phyloP scores from a whole-genome alignment of 441 rosid species.

The Jatropha multifida region DNA sequence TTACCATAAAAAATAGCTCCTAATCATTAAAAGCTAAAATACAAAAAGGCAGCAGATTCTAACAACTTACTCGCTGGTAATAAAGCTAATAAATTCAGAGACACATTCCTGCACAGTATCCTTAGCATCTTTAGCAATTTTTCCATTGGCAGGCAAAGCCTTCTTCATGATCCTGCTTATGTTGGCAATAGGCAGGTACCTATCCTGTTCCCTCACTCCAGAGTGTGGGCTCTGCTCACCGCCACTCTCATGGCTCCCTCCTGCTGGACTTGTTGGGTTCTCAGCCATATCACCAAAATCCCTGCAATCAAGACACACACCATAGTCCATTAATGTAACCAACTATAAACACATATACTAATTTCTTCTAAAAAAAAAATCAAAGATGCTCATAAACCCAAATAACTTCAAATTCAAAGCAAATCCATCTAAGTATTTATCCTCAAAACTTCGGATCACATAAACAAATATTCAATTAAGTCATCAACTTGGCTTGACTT shows the following conservation, averaged over 20 bases:
- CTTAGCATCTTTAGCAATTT: slow-evolving; percentile 59
- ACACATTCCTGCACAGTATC: slow-evolving; percentile 59
- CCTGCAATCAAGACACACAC: not conserved
- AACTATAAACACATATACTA: not conserved
- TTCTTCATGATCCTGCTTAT: slow-evolving; percentile 61
- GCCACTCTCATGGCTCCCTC: slow-evolving; percentile 56
- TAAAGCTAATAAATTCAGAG: slow-evolving; percentile 55
- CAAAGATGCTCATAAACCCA: not conserved
- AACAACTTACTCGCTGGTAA: slow-evolving; percentile 53
- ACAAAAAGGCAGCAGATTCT: not conserved
- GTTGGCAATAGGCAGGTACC: slow-evolving; percentile 53
- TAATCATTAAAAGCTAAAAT: not conserved
- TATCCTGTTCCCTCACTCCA: slow-evolving; percentile 51
- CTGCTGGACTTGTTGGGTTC: slow-evolving; percentile 46
- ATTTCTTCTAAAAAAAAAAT: not conserved
- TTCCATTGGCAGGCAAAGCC: slow-evolving; percentile 53
- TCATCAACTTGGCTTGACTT: not conserved
- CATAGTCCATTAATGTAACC: not conserved
- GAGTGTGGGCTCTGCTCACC: slow-evolving; percentile 56
- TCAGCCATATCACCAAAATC: slow-evolving; percentile 37
- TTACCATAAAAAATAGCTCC: not conserved
- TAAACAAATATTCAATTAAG: not conserved
- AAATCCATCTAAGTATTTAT: not conserved
- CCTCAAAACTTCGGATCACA: not conserved
- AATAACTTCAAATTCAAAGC: slow-evolving; percentile 7